These are phyloP conservation scores for Kandelia obovata DNA, from an alignment of 345 rosid genomes.

Conservation along the genomic window DNA sequence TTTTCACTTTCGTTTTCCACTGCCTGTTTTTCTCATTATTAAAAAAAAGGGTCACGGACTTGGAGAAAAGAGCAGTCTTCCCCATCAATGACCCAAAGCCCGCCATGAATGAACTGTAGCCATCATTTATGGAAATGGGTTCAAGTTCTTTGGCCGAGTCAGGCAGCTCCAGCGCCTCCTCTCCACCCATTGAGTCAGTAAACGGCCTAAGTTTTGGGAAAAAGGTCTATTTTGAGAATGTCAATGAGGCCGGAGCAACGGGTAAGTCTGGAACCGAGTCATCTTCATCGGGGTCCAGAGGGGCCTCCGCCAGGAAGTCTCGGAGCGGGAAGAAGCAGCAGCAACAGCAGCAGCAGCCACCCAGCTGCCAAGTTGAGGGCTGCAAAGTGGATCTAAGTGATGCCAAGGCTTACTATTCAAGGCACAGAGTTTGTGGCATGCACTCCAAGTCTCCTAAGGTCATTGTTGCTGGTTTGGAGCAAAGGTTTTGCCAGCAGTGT, in stretches of 20 bases:
- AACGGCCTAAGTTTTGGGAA: constrained; percentile 69
- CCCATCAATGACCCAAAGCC: background rate
- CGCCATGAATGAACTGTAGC: constrained; percentile 13
- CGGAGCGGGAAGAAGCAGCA: constrained; percentile 24
- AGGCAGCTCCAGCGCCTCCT: constrained; percentile 28
- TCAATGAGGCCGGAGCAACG: constrained; percentile 21
- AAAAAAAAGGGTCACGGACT: background rate
- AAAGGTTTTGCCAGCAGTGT: constrained; percentile 98
- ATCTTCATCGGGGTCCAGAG: constrained; percentile 34
- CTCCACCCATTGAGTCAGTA: constrained; percentile 46
- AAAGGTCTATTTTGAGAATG: constrained; percentile 78
- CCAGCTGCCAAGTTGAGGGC: constrained; percentile 95
- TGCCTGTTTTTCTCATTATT: background rate
- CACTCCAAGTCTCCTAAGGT: constrained; percentile 84
- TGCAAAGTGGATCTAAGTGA: constrained; percentile 91
- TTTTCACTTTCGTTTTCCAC: background rate
- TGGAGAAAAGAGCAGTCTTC: background rate
- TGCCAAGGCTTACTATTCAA: constrained; percentile 84
- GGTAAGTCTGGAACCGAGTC: constrained; percentile 19
- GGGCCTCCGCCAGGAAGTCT: constrained; percentile 27
- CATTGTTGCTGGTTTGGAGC: constrained; percentile 73
- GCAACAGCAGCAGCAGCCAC: constrained; percentile 43
- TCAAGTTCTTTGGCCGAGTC: constrained; percentile 54
- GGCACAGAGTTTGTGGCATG: constrained; percentile 84
- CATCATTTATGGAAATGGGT: constrained; percentile 54